Conservation (phyloP, 139 green algal species). For the Tetratostichococcus sp. region DNA sequence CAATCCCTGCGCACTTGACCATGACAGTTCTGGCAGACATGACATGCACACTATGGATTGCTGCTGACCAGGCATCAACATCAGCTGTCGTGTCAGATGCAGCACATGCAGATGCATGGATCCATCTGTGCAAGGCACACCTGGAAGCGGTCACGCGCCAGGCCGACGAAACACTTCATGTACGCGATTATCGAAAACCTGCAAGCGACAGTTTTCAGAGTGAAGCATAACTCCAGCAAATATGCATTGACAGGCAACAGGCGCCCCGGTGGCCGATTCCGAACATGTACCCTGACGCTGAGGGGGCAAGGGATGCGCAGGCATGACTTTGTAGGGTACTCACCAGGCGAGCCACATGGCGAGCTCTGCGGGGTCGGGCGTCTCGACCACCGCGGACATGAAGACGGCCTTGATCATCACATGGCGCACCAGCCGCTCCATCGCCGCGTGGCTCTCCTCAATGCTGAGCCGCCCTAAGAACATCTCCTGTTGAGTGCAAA, state of each 20-base stretch:
- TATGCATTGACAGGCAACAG: too few relatives aligned
- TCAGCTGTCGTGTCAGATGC: too few relatives aligned
- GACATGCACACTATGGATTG: too few relatives aligned
- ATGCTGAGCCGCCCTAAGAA: conserved; percentile 41
- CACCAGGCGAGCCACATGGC: conserved; percentile 43
- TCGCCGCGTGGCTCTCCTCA: conserved; percentile 21
- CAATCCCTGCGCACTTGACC: neutral
- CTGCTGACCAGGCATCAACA: too few relatives aligned
- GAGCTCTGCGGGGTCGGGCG: conserved; percentile 18
- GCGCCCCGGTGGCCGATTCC: too few relatives aligned
- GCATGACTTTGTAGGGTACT: neutral
- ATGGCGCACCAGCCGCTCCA: conserved; percentile 40
- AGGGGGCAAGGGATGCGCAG: too few relatives aligned
- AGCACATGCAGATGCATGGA: too few relatives aligned
- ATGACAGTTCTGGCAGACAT: too few relatives aligned
- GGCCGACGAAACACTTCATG: conserved; percentile 16
- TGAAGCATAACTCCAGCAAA: neutral
- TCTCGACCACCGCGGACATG: conserved; percentile 23
- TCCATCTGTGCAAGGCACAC: neutral
- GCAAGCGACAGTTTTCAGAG: neutral
- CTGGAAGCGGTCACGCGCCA: conserved; percentile 8
- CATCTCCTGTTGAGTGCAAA: conserved; percentile 19
- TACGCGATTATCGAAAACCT: neutral
- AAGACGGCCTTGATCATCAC: conserved; percentile 46
- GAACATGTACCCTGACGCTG: too few relatives aligned